phyloP scores from a whole-genome alignment of 805 yeast genomes.

The Trichomonascus vanleenenianus region DNA sequence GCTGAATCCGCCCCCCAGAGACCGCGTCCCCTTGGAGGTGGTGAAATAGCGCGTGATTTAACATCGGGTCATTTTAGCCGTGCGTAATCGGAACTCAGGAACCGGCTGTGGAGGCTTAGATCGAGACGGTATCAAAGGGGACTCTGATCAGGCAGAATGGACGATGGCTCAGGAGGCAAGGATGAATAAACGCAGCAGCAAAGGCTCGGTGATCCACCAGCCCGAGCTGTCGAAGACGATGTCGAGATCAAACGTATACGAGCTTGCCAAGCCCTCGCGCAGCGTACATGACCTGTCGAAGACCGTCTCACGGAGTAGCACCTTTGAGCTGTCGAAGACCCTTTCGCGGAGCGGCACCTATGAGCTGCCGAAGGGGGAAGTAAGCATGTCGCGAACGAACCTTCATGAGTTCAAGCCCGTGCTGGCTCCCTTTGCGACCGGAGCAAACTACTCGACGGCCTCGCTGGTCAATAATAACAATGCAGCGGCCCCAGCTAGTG shows the following conservation, averaged over 20 bases:
- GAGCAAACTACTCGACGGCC: not conserved
- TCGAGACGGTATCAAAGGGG: too few species aligned
- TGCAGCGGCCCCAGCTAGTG: not conserved
- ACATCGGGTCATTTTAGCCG: too few species aligned
- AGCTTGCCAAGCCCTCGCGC: not conserved
- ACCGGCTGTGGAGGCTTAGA: too few species aligned
- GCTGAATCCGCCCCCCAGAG: too few species aligned
- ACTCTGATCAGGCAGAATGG: too few species aligned
- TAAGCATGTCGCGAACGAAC: not conserved
- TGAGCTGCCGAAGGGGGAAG: too few species aligned
- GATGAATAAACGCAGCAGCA: not conserved
- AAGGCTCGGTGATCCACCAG: not conserved
- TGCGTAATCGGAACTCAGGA: too few species aligned
- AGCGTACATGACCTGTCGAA: not conserved
- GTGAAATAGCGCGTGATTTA: too few species aligned
- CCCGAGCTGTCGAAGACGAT: not conserved
- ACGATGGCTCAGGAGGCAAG: too few species aligned
- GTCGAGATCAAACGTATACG: not conserved
- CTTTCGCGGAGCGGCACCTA: too few species aligned
- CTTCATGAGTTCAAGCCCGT: slow-evolving; percentile 1
- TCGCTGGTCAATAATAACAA: too few species aligned
- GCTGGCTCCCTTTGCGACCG: slow-evolving; percentile 3
- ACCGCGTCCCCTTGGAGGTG: too few species aligned
- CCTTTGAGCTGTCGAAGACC: not conserved
- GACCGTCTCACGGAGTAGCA: not conserved